Base-by-base conservation (phyloP, 2,329 filamentous ascomycete species). In the Epichloe hybrida region DNA sequence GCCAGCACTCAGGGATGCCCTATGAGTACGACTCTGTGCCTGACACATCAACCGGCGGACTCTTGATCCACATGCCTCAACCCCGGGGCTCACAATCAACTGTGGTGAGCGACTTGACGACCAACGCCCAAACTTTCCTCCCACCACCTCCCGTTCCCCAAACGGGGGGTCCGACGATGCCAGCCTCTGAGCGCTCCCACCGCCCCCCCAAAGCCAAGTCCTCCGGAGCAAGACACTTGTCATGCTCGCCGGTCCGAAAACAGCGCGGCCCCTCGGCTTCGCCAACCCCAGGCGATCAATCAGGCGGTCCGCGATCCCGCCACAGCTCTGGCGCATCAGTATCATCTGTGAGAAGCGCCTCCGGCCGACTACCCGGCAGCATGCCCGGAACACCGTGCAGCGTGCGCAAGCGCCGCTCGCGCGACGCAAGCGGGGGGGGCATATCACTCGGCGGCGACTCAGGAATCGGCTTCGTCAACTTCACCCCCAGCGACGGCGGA, bases 381-480 rank as follows among this genome's bases (percentile, higher is more conserved):
- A 63, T 68, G 35, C 66, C 67, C 3, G 67, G 66, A n/a, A 68
- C 68, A 7, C 64, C 67, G 6, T 67, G 66, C 31, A 63, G 65
- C 54, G 65, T 70, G 42, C 64, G 65, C 54, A 70, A 70, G 58
- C 62, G 67, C 8, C 59, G 68, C 17, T 68, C 67, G 6, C 62
- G 68, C 36, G 64, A 68, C 49, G 57, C 61, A 11, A 65, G 66
- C 52, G 48, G 54, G 59, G 54, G 59, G 34, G 62, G 57, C 62
- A 51, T 49, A 7, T 56, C 57, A 3, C 60, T 61, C 36, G 57
- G 64, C 5, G 59, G 64, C 3, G 49, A 56, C 9, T 61, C 62
- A 3, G 60, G 61, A 3, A 70, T 78, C 8, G 77, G 79, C 11
- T 97, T 97, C 62, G 87, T 95, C 56, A 97, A 97, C 66, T 95